phyloP scores from a whole-genome alignment of 495 filamentous ascomycete genomes.

The Talaromyces ruber region DNA sequence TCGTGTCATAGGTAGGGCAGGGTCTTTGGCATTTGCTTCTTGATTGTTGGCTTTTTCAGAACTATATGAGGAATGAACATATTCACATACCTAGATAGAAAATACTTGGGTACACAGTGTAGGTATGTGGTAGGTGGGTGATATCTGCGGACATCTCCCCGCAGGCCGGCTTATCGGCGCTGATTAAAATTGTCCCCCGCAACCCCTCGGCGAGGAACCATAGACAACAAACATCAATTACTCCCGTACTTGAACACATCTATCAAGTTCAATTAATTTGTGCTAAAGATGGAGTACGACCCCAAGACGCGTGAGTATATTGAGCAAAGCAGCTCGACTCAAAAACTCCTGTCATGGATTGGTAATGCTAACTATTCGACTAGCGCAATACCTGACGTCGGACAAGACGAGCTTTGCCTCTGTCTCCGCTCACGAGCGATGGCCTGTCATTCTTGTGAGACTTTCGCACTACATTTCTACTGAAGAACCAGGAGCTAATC shows the following conservation, averaged over 20 bases:
- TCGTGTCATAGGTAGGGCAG: not conserved
- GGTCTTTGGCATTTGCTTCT: not conserved
- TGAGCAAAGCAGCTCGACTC: constrained; percentile 10
- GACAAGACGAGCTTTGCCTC: constrained; percentile 85
- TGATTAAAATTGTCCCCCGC: not conserved
- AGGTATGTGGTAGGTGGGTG: not conserved
- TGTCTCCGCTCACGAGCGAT: constrained; percentile 71
- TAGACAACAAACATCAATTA: not conserved
- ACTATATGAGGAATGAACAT: not conserved
- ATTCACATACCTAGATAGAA: not conserved
- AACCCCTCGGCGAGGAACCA: not conserved
- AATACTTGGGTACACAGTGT: no score
- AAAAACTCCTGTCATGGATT: not conserved
- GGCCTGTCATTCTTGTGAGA: constrained; percentile 85
- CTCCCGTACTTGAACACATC: not conserved
- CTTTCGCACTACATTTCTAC: not conserved
- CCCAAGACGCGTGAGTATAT: constrained; percentile 48
- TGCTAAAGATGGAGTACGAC: constrained; percentile 49
- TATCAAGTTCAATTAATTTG: not conserved
- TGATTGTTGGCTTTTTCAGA: not conserved
- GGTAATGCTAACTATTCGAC: constrained; percentile 11
- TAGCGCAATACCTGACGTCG: constrained; percentile 70
- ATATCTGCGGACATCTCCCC: not conserved
- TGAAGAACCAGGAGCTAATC: constrained; percentile 3
- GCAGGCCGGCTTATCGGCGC: constrained; percentile 2